A percentile compares a stretch with the other conserved stretches of the same genome.
These are phyloP conservation scores for Exophiala dermatitidis DNA, from an alignment of 2,329 filamentous ascomycete species.

Conservation along the genomic window DNA sequence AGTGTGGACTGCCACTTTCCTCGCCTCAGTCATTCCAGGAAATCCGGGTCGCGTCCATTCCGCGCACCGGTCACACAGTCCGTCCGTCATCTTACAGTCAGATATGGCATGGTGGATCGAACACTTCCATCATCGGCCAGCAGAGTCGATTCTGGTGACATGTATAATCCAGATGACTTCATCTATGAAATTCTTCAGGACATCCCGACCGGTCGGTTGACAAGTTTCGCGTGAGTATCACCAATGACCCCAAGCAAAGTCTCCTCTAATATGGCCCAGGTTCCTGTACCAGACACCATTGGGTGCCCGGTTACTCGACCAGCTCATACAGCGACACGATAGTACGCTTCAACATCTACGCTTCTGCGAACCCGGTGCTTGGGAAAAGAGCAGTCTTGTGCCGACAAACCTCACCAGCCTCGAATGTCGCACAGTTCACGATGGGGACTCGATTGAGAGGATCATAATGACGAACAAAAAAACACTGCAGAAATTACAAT, in stretches of 20 bases:
- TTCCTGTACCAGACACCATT: constrained; percentile 18
- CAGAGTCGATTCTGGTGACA: constrained; percentile 8
- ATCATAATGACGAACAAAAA: constrained; percentile 21
- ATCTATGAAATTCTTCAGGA: constrained; percentile 17
- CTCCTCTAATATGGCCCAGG: constrained; percentile 2
- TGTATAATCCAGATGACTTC: constrained; percentile 5
- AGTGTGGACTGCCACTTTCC: constrained; percentile 20
- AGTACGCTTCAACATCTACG: constrained; percentile 16
- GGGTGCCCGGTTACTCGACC: constrained; percentile 5
- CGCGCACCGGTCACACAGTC: constrained; percentile 21
- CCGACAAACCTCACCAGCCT: constrained; percentile 20
- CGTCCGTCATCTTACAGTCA: constrained; percentile 21
- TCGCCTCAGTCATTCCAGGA: constrained; percentile 4
- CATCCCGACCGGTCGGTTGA: constrained; percentile 16
- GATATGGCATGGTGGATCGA: constrained; percentile 14
- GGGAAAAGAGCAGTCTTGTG: background rate
- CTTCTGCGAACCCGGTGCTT: constrained; percentile 19
- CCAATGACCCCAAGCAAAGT: background rate
- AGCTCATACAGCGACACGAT: constrained; percentile 13
- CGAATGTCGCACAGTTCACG: constrained; percentile 22
- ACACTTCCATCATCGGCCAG: constrained; percentile 9
- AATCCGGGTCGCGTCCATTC: constrained; percentile 10
- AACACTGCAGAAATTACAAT: constrained; percentile 18
- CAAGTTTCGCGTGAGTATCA: constrained; percentile 17
- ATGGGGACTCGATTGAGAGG: constrained; percentile 19